phyloP scores from a whole-genome alignment of 441 rosid genomes.

The Corymbia calophylla region DNA sequence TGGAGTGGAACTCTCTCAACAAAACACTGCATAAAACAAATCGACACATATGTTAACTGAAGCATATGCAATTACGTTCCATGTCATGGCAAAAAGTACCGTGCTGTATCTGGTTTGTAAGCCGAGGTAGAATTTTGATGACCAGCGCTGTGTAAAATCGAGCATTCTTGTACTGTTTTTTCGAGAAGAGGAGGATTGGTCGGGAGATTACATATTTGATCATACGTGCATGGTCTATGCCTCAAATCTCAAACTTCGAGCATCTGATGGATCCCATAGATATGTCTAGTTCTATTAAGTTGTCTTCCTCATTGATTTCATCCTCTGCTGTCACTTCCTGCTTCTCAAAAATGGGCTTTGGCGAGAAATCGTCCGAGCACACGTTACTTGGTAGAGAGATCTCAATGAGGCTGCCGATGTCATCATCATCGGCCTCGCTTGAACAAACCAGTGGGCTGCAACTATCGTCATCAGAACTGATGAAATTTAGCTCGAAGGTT shows the following conservation, averaged over 20 bases:
- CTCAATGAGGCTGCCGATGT: neutral
- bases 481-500: neutral
- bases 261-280: neutral
- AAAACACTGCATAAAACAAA: neutral
- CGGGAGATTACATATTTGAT: neutral
- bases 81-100: neutral
- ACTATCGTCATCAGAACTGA: neutral
- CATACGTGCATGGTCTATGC: neutral
- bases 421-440: neutral
- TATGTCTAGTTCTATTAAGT: neutral
- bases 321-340: neutral
- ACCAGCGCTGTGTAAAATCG: neutral
- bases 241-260: neutral
- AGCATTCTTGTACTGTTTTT: neutral
- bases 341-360: neutral
- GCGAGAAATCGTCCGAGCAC: neutral
- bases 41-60: neutral
- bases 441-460: neutral
- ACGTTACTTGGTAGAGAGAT: neutral
- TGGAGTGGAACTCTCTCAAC: neutral
- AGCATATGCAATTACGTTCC: neutral
- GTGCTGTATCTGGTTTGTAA: neutral
- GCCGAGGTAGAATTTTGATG: neutral
- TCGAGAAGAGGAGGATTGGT: neutral
- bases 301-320: neutral